phyloP scores from a whole-genome alignment of 352 stramenopile genomes.

The Ophiocytium majus region DNA sequence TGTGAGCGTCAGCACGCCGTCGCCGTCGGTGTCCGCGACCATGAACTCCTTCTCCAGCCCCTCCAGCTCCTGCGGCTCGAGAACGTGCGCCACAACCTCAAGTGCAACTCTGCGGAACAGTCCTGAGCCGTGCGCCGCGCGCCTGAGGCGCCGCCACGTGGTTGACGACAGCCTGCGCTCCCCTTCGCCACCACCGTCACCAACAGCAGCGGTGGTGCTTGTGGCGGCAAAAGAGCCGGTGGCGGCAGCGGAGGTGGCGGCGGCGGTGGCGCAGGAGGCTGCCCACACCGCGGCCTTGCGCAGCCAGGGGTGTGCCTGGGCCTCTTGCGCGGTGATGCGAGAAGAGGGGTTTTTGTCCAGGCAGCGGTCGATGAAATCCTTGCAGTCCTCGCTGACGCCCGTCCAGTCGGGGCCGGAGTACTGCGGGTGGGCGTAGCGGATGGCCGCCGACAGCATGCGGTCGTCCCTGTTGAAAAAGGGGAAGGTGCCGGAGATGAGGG shows the following conservation, averaged over 20 bases:
- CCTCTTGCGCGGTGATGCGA: slow-evolving; percentile 34
- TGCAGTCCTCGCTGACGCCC: slow-evolving; percentile 26
- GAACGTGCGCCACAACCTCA: slow-evolving; percentile 40
- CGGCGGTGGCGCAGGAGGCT: no score
- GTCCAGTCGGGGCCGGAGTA: slow-evolving; percentile 16
- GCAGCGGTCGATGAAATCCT: slow-evolving; percentile 47
- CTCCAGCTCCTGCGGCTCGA: slow-evolving; percentile 36
- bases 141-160: slow-evolving; percentile 20
- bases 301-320: slow-evolving; percentile 39
- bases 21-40: slow-evolving; percentile 31
- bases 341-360: slow-evolving; percentile 32
- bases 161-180: no score
- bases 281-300: no score
- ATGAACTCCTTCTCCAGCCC: slow-evolving; percentile 38
- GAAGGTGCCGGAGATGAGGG: no score
- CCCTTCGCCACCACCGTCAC: no score
- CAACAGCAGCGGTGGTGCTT: no score
- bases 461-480: no score
- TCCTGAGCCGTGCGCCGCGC: slow-evolving; percentile 23
- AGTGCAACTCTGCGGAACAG: slow-evolving; percentile 26
- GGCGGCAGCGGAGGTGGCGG: no score
- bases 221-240: no score
- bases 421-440: background rate
- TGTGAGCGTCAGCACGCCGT: slow-evolving; percentile 25
- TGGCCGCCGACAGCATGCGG: no score